A percentile compares a stretch with the other conserved stretches of the same genome.
These are phyloP conservation scores for Leccinum disarticulatum DNA, from an alignment of 768 basidiomycete genomes.

Conservation along the genomic window DNA sequence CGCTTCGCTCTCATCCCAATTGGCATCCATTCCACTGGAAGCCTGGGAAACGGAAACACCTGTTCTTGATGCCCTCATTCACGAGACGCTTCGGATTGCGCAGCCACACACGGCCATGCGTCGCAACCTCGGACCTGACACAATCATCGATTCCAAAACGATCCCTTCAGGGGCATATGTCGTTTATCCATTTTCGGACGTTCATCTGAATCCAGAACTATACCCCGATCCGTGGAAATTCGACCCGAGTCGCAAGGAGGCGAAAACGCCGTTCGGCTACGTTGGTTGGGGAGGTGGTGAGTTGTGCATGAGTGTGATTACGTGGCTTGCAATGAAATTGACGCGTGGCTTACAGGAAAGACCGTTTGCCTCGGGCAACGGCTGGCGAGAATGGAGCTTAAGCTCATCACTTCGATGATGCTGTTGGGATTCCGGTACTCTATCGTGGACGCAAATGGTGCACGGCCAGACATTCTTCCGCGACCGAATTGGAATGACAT, in stretches of 20 bases:
- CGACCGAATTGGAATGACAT: slow-evolving; percentile 80
- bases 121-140: slow-evolving; percentile 71
- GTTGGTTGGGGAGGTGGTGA: slow-evolving; percentile 81
- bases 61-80: slow-evolving; percentile 68
- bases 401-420: slow-evolving; percentile 67
- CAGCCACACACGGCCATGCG: slow-evolving; percentile 83
- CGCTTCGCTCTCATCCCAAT: slow-evolving; percentile 40
- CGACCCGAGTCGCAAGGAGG: slow-evolving; percentile 57
- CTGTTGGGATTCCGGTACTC: slow-evolving; percentile 61
- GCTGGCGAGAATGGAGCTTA: slow-evolving; percentile 72
- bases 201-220: slow-evolving; percentile 69
- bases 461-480: slow-evolving; percentile 44
- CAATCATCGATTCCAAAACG: slow-evolving; percentile 64
- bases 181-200: slow-evolving; percentile 77
- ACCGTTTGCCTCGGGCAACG: slow-evolving; percentile 72
- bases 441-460: slow-evolving; percentile 55
- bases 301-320: slow-evolving; percentile 30
- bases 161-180: slow-evolving; percentile 76
- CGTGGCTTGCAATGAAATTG: slow-evolving; percentile 14
- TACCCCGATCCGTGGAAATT: slow-evolving; percentile 80
- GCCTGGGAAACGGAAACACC: slow-evolving; percentile 72
- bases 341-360: slow-evolving; percentile 49
- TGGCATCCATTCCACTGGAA: slow-evolving; percentile 62
- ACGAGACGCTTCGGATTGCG: slow-evolving; percentile 74
- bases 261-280: slow-evolving; percentile 55